Evolutionary conservation across 2,329 filamentous ascomycete species (phyloP).

Genomic region (Tympanopsis confertula): DNA sequence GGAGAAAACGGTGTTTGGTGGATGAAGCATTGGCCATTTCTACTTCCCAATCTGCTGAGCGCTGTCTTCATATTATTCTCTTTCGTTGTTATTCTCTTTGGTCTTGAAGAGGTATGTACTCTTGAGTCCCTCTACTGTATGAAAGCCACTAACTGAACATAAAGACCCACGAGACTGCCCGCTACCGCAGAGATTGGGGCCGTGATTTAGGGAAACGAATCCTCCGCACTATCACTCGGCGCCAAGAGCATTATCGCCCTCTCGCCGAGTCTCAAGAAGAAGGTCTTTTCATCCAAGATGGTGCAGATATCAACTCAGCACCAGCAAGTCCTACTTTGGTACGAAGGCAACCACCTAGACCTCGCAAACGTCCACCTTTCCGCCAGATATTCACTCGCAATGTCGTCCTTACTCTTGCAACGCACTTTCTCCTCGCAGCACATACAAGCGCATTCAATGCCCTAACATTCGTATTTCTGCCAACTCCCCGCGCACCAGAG

Average conservation of each 20-base stretch:
- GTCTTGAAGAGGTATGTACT: constrained; percentile 32
- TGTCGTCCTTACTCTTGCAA: constrained; percentile 41
- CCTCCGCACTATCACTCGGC: neutral
- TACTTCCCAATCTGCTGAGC: constrained; percentile 40
- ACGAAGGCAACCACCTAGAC: neutral
- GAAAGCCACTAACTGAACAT: neutral
- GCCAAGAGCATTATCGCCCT: neutral
- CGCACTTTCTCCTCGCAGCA: constrained; percentile 58
- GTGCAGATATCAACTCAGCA: neutral
- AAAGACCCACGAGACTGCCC: neutral
- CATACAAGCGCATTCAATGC: constrained; percentile 69
- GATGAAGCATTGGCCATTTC: constrained; percentile 34
- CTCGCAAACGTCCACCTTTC: constrained; percentile 30
- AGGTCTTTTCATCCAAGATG: neutral
- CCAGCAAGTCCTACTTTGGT: neutral
- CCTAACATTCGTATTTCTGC: constrained; percentile 67
- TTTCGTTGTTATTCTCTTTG: constrained; percentile 31
- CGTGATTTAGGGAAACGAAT: neutral
- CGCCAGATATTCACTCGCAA: constrained; percentile 42
- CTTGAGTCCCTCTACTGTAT: neutral
- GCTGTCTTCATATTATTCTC: constrained; percentile 32
- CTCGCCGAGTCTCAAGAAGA: neutral
- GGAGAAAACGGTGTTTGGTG: constrained; percentile 6
- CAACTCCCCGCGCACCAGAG: constrained; percentile 43
- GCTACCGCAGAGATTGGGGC: neutral